Percentiles rank a stretch among this genome's conserved stretches.
Conservation (phyloP, 768 basidiomycete species). For the Suillus sp. region DNA sequence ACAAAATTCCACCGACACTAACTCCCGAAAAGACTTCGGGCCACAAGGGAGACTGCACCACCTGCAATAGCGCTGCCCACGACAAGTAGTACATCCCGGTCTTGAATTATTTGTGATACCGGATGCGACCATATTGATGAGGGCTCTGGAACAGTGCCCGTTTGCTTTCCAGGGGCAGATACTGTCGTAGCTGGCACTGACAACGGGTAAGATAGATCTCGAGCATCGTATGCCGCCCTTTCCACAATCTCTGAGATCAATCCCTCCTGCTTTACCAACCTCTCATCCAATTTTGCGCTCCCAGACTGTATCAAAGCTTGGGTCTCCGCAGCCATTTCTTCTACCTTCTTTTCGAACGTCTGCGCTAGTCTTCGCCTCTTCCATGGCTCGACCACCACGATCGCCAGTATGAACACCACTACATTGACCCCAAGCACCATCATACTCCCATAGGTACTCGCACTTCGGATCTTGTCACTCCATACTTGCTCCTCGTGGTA, state of each 20-base stretch:
- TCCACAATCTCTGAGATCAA: constrained; percentile 33
- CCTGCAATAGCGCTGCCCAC: constrained; percentile 33
- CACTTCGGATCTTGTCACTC: constrained; percentile 97
- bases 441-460: constrained; percentile 90
- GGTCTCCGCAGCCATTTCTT: constrained; percentile 48
- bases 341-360: constrained; percentile 85
- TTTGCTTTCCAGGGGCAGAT: constrained; percentile 9
- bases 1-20: not conserved
- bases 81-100: constrained; percentile 30
- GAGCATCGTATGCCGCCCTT: constrained; percentile 18
- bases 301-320: constrained; percentile 49
- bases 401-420: constrained; percentile 87
- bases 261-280: constrained; percentile 51
- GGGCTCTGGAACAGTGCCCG: not conserved
- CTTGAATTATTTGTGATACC: constrained; percentile 14
- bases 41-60: constrained; percentile 28
- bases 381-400: constrained; percentile 94
- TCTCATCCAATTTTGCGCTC: constrained; percentile 48
- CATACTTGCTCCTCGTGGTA: constrained; percentile 99
- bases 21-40: constrained; percentile 22
- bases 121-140: constrained; percentile 9
- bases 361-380: constrained; percentile 84
- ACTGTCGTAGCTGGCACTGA: constrained; percentile 13
- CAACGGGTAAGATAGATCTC: constrained; percentile 9
- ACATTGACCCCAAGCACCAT: constrained; percentile 87